These are phyloP conservation scores for Novymonas esmeraldas DNA, from an alignment of 208 protist species.

Conservation along the genomic window DNA sequence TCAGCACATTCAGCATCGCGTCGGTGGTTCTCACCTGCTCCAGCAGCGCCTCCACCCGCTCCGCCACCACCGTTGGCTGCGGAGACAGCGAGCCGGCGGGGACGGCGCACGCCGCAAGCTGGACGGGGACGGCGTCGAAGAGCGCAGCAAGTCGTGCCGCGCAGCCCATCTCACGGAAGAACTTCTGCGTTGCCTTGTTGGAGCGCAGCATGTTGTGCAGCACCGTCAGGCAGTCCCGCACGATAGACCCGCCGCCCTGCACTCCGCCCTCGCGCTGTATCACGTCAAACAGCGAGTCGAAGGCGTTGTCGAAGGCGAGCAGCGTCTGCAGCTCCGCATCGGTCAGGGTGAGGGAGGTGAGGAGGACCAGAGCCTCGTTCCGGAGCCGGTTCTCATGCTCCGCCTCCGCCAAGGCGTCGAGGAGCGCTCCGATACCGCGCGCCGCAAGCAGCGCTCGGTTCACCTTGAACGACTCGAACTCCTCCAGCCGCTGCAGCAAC, in stretches of 20 bases:
- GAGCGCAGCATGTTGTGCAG: conserved; percentile 81
- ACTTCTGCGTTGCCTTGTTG: conserved; percentile 85
- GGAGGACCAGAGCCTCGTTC: conserved; percentile 55
- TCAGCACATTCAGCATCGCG: conserved; percentile 34
- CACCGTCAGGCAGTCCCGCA: conserved; percentile 79
- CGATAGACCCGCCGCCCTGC: conserved; percentile 55
- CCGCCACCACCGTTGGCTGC: conserved; percentile 13
- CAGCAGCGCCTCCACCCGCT: conserved; percentile 26
- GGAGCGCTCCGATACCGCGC: conserved; percentile 55
- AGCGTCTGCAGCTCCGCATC: conserved; percentile 82
- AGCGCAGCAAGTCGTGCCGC: conserved; percentile 53
- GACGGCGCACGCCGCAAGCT: conserved; percentile 25
- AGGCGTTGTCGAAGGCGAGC: conserved; percentile 80
- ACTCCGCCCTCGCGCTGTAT: conserved; percentile 59
- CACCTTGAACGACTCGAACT: conserved; percentile 53
- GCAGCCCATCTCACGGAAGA: conserved; percentile 84
- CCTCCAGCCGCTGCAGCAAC: conserved; percentile 70
- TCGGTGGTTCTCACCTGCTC: conserved; percentile 4
- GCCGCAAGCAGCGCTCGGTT: conserved; percentile 60
- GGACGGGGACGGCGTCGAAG: conserved; percentile 43
- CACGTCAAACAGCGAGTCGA: conserved; percentile 72
- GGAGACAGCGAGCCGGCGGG: background rate
- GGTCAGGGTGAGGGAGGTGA: conserved; percentile 65
- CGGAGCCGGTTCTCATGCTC: conserved; percentile 48
- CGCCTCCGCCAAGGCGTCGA: conserved; percentile 68